Conservation (phyloP, 1,284 basidiomycete genomes). For the Heterobasidion occidentale region DNA sequence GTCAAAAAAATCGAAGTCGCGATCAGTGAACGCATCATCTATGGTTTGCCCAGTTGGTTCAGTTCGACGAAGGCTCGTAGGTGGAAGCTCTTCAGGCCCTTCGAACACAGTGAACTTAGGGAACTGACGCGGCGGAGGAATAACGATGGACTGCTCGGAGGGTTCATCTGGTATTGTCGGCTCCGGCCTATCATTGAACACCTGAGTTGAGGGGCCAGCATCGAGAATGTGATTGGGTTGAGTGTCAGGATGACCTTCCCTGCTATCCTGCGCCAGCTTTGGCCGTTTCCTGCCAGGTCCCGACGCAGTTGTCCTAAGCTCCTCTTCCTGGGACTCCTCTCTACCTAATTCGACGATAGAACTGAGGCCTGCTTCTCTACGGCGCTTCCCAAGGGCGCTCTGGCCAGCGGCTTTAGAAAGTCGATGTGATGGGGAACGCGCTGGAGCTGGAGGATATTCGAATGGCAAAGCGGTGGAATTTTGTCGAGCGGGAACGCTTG, state of each 20-base stretch:
- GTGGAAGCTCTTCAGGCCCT: constrained; percentile 22
- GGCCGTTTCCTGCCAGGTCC: constrained; percentile 47
- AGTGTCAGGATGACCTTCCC: constrained; percentile 1
- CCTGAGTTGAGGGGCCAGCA: too few species aligned
- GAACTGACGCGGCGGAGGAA: background rate
- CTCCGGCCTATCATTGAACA: background rate
- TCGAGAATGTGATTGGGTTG: too few species aligned
- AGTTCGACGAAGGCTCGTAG: constrained; percentile 9
- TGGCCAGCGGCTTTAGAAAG: constrained; percentile 4
- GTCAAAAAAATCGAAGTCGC: constrained; percentile 33
- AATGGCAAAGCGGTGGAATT: constrained; percentile 7
- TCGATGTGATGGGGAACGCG: constrained; percentile 10
- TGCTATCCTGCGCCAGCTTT: constrained; percentile 20
- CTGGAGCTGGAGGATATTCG: constrained; percentile 14
- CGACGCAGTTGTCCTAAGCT: constrained; percentile 25
- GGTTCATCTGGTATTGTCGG: background rate
- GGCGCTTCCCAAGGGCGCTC: constrained; percentile 48
- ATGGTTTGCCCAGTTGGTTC: constrained; percentile 16
- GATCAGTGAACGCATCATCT: constrained; percentile 28
- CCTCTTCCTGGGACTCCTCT: constrained; percentile 23
- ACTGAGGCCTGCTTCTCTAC: constrained; percentile 39
- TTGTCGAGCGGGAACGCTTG: background rate
- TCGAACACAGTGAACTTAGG: constrained; percentile 20
- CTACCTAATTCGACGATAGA: constrained; percentile 30
- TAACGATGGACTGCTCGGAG: background rate